Evolutionary conservation across 768 basidiomycete genomes (phyloP).

Genomic region (Kwoniella sp.): DNA sequence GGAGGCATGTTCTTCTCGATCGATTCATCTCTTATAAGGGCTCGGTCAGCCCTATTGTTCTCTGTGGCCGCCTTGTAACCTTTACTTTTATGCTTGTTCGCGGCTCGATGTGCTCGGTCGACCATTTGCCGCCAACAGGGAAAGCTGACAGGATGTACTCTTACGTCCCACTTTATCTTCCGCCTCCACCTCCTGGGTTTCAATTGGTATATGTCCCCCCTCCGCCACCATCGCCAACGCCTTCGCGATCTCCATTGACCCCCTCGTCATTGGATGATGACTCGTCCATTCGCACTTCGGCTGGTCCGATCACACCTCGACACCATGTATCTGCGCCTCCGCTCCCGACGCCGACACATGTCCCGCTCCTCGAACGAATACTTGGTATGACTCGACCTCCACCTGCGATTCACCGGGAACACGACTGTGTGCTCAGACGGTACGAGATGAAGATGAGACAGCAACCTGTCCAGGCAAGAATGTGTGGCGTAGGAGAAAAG

Average conservation of each 20-base stretch:
- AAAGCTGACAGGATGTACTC: conserved; percentile 29
- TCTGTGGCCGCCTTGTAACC: not conserved
- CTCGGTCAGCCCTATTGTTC: not conserved
- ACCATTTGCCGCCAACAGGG: not conserved
- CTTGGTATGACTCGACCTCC: not conserved
- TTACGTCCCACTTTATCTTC: conserved; percentile 31
- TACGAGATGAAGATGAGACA: conserved; percentile 85
- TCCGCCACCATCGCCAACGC: not conserved
- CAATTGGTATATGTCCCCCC: conserved; percentile 38
- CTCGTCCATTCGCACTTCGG: not conserved
- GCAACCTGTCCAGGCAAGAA: conserved; percentile 75
- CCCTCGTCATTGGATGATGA: conserved; percentile 1
- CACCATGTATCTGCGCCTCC: not conserved
- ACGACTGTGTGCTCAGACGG: conserved; percentile 62
- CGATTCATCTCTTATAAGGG: not conserved
- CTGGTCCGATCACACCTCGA: conserved; percentile 8
- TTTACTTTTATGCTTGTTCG: not conserved
- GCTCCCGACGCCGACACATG: not conserved
- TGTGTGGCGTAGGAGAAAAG: conserved; percentile 64
- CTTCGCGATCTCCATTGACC: not conserved
- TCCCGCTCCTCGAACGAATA: not conserved
- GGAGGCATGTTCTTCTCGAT: not conserved
- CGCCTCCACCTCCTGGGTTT: conserved; percentile 37
- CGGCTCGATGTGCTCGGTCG: not conserved
- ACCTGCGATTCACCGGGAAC: conserved; percentile 5